These are phyloP conservation scores for Cylindrodendrum hubeiense DNA, from an alignment of 2,329 filamentous ascomycete genomes.

Conservation along the genomic window DNA sequence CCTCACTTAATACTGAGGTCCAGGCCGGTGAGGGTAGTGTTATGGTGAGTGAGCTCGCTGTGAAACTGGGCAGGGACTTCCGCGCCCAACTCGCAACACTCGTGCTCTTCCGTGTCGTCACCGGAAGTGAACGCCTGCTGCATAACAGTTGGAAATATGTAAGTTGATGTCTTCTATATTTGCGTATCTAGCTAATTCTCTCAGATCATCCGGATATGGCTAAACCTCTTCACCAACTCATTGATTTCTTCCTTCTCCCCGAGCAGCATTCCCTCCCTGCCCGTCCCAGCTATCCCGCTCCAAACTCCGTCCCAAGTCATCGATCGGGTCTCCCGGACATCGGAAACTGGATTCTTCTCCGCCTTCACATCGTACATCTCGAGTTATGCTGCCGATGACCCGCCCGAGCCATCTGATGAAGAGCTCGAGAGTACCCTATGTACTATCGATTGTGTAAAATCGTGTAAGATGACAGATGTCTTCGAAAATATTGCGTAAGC, in stretches of 20 bases:
- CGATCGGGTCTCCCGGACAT: conserved; percentile 82
- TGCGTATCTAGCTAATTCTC: conserved; percentile 10
- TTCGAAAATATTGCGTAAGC: conserved; percentile 85
- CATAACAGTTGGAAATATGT: conserved; percentile 83
- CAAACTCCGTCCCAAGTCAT: conserved; percentile 94
- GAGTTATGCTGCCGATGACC: conserved; percentile 98
- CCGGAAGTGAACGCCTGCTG: conserved; percentile 84
- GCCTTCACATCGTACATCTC: conserved; percentile 97
- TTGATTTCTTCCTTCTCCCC: conserved; percentile 85
- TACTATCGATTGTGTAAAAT: conserved; percentile 93
- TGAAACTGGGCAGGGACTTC: conserved; percentile 94
- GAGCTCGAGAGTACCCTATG: conserved; percentile 96
- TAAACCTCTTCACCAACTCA: conserved; percentile 97
- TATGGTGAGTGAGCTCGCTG: conserved; percentile 98
- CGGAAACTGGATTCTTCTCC: conserved; percentile 89
- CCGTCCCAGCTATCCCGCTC: conserved; percentile 85
- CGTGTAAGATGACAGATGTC: conserved; percentile 86
- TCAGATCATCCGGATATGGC: conserved; percentile 89
- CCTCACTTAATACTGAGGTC: conserved; percentile 92
- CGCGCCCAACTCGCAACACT: conserved; percentile 93
- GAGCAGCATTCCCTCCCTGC: conserved; percentile 71
- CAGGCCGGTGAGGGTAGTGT: conserved; percentile 92
- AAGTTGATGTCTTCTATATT: conserved; percentile 52
- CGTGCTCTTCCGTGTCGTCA: conserved; percentile 93
- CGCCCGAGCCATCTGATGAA: conserved; percentile 96